Evolutionary conservation across 257 asterid species (phyloP), one percentile per base, ranked within the genome.

Genomic region (Ballota nigra): DNA sequence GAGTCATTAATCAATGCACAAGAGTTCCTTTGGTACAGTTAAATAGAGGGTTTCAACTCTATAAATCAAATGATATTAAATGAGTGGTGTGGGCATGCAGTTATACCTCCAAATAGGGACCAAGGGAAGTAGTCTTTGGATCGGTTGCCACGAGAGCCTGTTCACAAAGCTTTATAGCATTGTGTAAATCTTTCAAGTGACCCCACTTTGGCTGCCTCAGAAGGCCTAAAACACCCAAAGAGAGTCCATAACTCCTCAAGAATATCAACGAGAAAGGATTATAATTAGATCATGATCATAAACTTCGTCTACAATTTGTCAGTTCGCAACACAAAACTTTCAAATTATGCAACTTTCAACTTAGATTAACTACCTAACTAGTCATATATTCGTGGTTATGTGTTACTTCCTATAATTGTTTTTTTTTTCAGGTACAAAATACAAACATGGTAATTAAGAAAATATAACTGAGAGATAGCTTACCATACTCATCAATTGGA

Each of bases 401-500:
- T n/a, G n/a, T n/a, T n/a, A n/a, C n/a, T n/a, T n/a, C n/a, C n/a
- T n/a, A n/a, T n/a, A n/a, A n/a, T n/a, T n/a, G n/a, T n/a, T n/a
- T n/a, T n/a, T n/a, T n/a, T n/a, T n/a, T n/a, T n/a, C n/a, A n/a
- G n/a, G n/a, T n/a, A n/a, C 16, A 0, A 33, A 8, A 31, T 10
- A 16, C 28, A 55, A 47, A 15, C 4, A 71, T 18, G 15, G 24
- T 62, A 60, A 29, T 52, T 61, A 60, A 58, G 23, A 68, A 38
- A 5, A 40, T 6, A 45, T 63, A 45, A 33, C 74, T 52, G 77
- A 90, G 96, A 20, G 60, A 53, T 97, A 64, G 79, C 78, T 34
- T 81, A 90, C 98, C 98, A 52, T 82, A 91, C 81, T 93, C 98
- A 68, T 93, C 98, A 59, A 93, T 74, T 2, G 97, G 98, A 75